These are phyloP conservation scores for Sporothrix phasma DNA, from an alignment of 2,329 filamentous ascomycete species.

Conservation along the genomic window DNA sequence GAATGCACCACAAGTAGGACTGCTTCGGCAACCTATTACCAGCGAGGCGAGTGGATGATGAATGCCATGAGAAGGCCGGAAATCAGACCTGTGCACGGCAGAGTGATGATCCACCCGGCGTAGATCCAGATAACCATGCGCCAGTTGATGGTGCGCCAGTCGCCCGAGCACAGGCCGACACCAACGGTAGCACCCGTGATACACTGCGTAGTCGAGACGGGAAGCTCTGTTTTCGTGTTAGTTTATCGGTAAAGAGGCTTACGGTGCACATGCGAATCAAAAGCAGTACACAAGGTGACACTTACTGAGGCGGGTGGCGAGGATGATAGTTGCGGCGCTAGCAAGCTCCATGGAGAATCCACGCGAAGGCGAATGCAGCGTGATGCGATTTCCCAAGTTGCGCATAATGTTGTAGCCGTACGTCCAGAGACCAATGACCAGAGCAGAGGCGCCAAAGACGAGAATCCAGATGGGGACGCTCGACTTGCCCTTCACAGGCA, in stretches of 20 bases:
- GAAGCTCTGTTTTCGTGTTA: slow-evolving; percentile 35
- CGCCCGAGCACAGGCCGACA: slow-evolving; percentile 51
- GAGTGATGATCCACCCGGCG: slow-evolving; percentile 50
- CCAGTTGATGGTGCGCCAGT: slow-evolving; percentile 51
- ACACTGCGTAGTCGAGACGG: slow-evolving; percentile 56
- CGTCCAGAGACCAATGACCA: slow-evolving; percentile 47
- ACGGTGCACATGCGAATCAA: too few species aligned
- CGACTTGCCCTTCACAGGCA: slow-evolving; percentile 33
- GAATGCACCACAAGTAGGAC: too few species aligned
- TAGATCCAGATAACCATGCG: slow-evolving; percentile 52
- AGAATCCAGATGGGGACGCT: slow-evolving; percentile 52
- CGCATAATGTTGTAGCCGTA: slow-evolving; percentile 57
- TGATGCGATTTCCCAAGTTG: slow-evolving; percentile 48
- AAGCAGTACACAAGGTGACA: too few species aligned
- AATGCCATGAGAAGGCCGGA: slow-evolving; percentile 53
- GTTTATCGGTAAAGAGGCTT: too few species aligned
- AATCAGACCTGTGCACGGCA: slow-evolving; percentile 46
- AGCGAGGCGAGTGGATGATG: slow-evolving; percentile 50
- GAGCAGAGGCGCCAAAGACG: slow-evolving; percentile 25
- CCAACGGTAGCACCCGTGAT: slow-evolving; percentile 53
- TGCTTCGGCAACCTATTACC: slow-evolving; percentile 19
- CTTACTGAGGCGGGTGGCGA: slow-evolving; percentile 47
- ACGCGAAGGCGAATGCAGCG: slow-evolving; percentile 45
- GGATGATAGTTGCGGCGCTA: slow-evolving; percentile 50
- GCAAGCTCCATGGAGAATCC: slow-evolving; percentile 51